phyloP scores from a whole-genome alignment of 2,329 filamentous ascomycete genomes.

The Hypomyces perniciosus region DNA sequence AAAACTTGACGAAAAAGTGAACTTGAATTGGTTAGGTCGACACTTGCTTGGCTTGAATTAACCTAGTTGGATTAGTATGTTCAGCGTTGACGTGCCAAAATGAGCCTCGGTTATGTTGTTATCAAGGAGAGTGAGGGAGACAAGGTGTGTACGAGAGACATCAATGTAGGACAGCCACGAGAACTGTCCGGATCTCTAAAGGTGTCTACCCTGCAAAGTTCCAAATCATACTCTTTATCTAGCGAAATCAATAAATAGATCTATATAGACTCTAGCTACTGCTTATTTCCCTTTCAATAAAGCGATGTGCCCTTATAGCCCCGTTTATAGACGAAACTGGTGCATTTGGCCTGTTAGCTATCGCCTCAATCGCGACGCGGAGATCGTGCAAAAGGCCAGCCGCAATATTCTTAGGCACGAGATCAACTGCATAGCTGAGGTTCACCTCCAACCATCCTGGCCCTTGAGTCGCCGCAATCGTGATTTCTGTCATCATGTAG shows the following conservation, averaged over 20 bases:
- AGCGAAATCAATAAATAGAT: background rate
- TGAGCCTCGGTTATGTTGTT: too few relatives aligned
- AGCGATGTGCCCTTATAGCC: background rate
- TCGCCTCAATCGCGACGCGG: background rate
- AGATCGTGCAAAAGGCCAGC: background rate
- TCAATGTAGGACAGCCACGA: too few relatives aligned
- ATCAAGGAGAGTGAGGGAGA: too few relatives aligned
- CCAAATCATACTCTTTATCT: background rate
- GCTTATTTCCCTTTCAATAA: background rate
- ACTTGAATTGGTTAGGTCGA: too few relatives aligned
- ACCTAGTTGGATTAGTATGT: too few relatives aligned
- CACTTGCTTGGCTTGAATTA: too few relatives aligned
- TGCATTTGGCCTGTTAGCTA: background rate
- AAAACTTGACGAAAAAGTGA: too few relatives aligned
- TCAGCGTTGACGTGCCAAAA: too few relatives aligned
- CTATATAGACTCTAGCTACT: background rate
- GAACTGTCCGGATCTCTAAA: background rate
- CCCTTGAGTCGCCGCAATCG: background rate
- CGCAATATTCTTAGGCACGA: background rate
- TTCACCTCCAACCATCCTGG: background rate
- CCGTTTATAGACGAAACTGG: background rate
- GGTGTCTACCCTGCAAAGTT: background rate
- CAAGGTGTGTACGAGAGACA: too few relatives aligned
- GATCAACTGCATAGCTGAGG: background rate
- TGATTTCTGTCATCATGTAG: conserved; percentile 1